phyloP scores from a whole-genome alignment of 2,329 filamentous ascomycete genomes.

The Aspergillus puulaauensis region DNA sequence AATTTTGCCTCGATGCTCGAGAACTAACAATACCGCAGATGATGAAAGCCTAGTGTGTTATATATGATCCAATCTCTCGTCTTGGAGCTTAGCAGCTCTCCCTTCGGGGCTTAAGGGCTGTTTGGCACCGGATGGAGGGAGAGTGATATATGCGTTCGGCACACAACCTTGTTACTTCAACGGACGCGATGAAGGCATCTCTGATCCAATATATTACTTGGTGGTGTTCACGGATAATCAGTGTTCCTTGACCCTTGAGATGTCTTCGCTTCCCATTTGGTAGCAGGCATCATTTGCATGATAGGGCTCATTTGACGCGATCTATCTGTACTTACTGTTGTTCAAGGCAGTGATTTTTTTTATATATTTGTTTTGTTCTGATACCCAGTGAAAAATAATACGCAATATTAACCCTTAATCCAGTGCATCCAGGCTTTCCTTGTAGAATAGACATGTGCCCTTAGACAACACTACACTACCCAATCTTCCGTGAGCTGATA shows the following conservation, averaged over 20 bases:
- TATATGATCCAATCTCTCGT: conserved; percentile 74
- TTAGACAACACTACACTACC: background rate
- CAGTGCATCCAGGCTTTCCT: background rate
- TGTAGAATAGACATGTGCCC: background rate
- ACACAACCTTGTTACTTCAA: conserved; percentile 92
- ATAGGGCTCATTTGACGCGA: conserved; percentile 12
- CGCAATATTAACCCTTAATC: background rate
- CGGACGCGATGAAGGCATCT: conserved; percentile 98
- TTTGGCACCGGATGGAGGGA: conserved; percentile 63
- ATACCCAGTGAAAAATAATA: background rate
- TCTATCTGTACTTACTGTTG: background rate
- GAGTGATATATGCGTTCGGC: conserved; percentile 99
- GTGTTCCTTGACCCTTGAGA: conserved; percentile 15
- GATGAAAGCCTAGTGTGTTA: conserved; percentile 99
- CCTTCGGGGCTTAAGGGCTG: conserved; percentile 80
- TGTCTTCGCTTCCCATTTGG: background rate
- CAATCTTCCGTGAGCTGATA: background rate
- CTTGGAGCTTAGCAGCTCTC: conserved; percentile 74
- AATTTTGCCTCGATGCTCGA: conserved; percentile 11
- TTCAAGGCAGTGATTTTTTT: background rate
- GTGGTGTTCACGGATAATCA: conserved; percentile 33
- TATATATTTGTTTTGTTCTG: background rate
- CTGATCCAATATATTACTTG: conserved; percentile 68
- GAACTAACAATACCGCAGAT: conserved; percentile 59
- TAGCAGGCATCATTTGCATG: conserved; percentile 8